Evolutionary conservation across 2,329 filamentous ascomycete species (phyloP).

Genomic region (Penicillium sp.): DNA sequence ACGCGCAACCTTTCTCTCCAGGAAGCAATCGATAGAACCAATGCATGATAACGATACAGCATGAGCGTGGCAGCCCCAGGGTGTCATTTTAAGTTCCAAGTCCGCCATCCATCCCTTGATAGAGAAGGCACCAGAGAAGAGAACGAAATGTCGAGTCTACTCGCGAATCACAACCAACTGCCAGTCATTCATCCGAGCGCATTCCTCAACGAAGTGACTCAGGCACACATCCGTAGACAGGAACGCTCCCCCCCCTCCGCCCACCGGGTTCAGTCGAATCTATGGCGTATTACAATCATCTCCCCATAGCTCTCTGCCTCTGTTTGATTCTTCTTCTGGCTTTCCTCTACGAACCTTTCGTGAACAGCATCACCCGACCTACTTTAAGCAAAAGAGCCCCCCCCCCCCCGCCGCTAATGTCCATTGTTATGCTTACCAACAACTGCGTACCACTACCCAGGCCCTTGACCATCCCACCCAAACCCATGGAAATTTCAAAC

Average conservation of each 20-base stretch:
- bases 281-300: neutral
- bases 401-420: neutral
- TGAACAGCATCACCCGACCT: neutral
- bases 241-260: neutral
- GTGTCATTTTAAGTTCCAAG: neutral
- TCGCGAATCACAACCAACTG: too few relatives aligned
- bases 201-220: neutral
- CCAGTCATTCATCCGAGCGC: neutral
- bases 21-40: neutral
- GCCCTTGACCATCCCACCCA: slow-evolving; percentile 1
- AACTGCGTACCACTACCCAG: neutral
- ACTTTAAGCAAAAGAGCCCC: neutral
- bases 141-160: neutral
- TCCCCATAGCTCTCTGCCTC: neutral
- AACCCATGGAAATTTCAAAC: slow-evolving; percentile 27
- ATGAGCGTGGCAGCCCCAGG: neutral
- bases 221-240: neutral
- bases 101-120: neutral
- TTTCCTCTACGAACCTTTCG: neutral
- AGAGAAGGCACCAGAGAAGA: neutral
- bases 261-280: neutral
- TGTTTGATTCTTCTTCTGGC: neutral
- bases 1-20: neutral
- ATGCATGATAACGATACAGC: neutral
- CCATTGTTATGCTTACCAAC: neutral